Evolutionary conservation across 345 rosid species (phyloP).

Genomic region (Mallotus nudiflorus): DNA sequence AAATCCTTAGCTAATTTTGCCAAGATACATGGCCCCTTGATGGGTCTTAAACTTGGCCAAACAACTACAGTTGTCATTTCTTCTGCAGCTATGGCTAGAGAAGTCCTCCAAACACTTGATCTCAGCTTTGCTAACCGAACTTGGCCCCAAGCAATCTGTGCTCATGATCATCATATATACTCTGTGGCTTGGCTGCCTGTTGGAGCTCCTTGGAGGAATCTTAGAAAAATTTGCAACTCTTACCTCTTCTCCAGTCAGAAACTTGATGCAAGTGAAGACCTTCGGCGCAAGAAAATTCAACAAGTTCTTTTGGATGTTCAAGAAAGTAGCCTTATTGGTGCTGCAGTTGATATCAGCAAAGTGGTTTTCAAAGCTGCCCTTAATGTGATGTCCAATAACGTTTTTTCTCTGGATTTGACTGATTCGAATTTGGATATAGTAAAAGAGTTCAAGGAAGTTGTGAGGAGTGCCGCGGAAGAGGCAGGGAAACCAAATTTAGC

Average conservation of each 20-base stretch:
- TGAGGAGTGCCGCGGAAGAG: too few relatives aligned
- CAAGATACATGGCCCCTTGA: constrained; percentile 9
- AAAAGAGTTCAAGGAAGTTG: constrained; percentile 11
- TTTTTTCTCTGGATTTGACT: too few relatives aligned
- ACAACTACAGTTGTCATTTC: constrained; percentile 2
- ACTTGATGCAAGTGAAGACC: constrained; percentile 15
- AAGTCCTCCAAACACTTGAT: constrained; percentile 12
- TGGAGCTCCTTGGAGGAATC: constrained; percentile 8
- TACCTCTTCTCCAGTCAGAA: constrained; percentile 17
- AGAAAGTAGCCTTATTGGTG: too few relatives aligned
- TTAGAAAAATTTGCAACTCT: constrained; percentile 3
- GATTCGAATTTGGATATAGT: too few relatives aligned
- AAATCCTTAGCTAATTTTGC: constrained; percentile 1
- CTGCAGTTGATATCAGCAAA: too few relatives aligned
- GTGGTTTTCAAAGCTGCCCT: too few relatives aligned
- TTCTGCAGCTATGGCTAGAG: neutral
- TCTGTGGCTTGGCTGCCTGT: neutral
- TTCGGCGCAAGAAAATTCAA: too few relatives aligned
- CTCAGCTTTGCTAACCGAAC: neutral
- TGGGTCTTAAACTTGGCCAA: neutral
- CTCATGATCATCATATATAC: neutral
- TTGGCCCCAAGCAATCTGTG: neutral
- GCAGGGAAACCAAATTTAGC: too few relatives aligned
- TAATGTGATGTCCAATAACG: too few relatives aligned
- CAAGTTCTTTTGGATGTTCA: too few relatives aligned